Evolutionary conservation across 176 grass and related monocot genomes (phyloP), one percentile per base, ranked within the genome.

Genomic region (Bolboschoenus planiculmis): DNA sequence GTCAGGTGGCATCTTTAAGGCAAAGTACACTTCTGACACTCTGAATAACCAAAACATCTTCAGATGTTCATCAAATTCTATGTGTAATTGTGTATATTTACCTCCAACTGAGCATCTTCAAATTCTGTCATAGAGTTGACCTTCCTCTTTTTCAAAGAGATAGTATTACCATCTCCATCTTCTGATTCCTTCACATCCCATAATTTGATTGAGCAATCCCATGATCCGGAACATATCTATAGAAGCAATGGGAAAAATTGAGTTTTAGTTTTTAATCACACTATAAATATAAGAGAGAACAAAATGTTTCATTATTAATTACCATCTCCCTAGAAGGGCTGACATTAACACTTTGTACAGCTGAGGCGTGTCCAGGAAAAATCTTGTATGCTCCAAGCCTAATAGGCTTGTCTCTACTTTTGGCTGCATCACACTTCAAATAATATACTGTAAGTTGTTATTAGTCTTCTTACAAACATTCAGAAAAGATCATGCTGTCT

Each of bases 191-290:
- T 83, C 10, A 93, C 44, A 42, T 87, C 54, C 96, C 96, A 99
- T 83, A 99, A 47, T 83, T 99, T 99, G 53, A 99, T 95, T 44
- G 91, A 90, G 68, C 77, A 86, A 79, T 99, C 96, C 96, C 96
- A 99, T 58, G 96, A 95, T 86, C 88, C 93, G 72, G 96, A 99
- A 91, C 93, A 95, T 62, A 99, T 84, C 96, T 99, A 85, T 36
- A 83, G 61, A 74, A 46, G 16, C 9, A 82, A 87, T 63, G 56
- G 60, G 59, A 7, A 82, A 10, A 8, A 80, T 35, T 78, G 87
- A 21, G 29, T 83, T 83, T 39, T 11, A 1, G 55, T 10, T 59
- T 80, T 34, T 42, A 56, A 85, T 57, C 40, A 29, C 50, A 13
- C n/a, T 56, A 81, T 31, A 56, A 56, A 47, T 63, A 56, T 63